These are phyloP conservation scores for Diaporthe batatas DNA, from an alignment of 2,329 filamentous ascomycete species.

Conservation along the genomic window DNA sequence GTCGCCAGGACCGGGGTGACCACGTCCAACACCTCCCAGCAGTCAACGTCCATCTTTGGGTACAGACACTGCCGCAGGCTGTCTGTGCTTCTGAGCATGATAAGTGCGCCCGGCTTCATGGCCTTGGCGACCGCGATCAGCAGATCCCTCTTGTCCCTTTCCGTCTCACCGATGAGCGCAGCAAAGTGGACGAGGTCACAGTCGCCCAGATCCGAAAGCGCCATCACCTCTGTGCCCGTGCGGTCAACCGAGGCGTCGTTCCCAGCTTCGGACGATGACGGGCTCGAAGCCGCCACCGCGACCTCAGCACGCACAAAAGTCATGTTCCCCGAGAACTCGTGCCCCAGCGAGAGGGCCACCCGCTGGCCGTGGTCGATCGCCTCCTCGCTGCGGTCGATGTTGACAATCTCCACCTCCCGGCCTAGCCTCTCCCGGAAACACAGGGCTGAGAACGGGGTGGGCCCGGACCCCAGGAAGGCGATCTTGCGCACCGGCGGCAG, in stretches of 20 bases:
- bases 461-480: constrained; percentile 32
- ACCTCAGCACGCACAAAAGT: constrained; percentile 31
- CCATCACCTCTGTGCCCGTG: not conserved
- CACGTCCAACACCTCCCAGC: constrained; percentile 28
- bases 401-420: constrained; percentile 26
- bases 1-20: constrained; percentile 33
- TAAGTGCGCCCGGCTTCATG: constrained; percentile 27
- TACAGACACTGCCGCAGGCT: constrained; percentile 35
- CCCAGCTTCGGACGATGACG: not conserved
- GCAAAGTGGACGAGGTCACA: constrained; percentile 36
- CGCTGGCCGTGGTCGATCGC: constrained; percentile 30
- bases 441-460: constrained; percentile 34
- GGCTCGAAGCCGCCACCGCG: constrained; percentile 1
- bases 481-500: constrained; percentile 32
- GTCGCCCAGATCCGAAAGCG: constrained; percentile 6
- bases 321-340: constrained; percentile 29
- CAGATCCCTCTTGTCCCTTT: constrained; percentile 34
- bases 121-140: constrained; percentile 30
- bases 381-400: constrained; percentile 36
- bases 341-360: constrained; percentile 23
- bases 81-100: constrained; percentile 36
- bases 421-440: constrained; percentile 37
- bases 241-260: not conserved
- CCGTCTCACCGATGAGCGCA: constrained; percentile 34
- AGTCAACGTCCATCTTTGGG: constrained; percentile 36